These are phyloP conservation scores for Aspergillus heteromorphus DNA, from an alignment of 495 filamentous ascomycete genomes.

Conservation along the genomic window DNA sequence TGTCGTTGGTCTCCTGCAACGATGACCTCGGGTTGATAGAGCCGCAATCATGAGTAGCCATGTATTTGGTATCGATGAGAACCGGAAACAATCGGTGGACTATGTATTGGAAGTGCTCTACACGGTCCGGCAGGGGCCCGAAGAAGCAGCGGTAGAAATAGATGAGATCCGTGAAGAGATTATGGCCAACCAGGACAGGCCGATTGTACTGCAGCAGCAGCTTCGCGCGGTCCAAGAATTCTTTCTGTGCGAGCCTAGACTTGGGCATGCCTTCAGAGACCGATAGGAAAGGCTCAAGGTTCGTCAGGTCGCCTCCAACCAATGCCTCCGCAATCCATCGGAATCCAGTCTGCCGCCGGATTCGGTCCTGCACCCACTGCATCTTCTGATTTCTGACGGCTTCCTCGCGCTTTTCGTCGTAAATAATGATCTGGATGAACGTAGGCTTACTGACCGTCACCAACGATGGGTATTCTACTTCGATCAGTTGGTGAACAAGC, in stretches of 20 bases:
- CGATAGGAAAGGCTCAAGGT: constrained; percentile 35
- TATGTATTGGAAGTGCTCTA: constrained; percentile 53
- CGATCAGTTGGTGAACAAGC: constrained; percentile 64
- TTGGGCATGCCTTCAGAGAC: constrained; percentile 38
- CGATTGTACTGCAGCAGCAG: constrained; percentile 37
- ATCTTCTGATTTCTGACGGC: constrained; percentile 31
- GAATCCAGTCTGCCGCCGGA: constrained; percentile 54
- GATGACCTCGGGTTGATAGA: constrained; percentile 46
- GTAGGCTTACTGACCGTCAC: constrained; percentile 37
- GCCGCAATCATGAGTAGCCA: constrained; percentile 54
- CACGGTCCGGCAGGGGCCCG: constrained; percentile 54
- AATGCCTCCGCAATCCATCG: constrained; percentile 69
- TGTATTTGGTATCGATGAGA: constrained; percentile 74
- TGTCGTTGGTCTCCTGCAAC: constrained; percentile 44
- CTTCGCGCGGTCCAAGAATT: constrained; percentile 26
- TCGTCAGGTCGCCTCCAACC: constrained; percentile 49
- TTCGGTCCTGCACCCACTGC: constrained; percentile 32
- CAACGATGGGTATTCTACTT: constrained; percentile 55
- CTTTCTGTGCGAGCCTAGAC: constrained; percentile 20
- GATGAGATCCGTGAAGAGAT: constrained; percentile 67
- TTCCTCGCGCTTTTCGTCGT: constrained; percentile 44
- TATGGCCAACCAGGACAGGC: constrained; percentile 67
- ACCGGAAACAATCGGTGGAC: constrained; percentile 58
- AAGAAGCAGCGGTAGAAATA: constrained; percentile 69
- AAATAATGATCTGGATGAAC: constrained; percentile 50